These are phyloP conservation scores for Teratosphaeria destructans DNA, from an alignment of 2,329 filamentous ascomycete species.

Conservation along the genomic window DNA sequence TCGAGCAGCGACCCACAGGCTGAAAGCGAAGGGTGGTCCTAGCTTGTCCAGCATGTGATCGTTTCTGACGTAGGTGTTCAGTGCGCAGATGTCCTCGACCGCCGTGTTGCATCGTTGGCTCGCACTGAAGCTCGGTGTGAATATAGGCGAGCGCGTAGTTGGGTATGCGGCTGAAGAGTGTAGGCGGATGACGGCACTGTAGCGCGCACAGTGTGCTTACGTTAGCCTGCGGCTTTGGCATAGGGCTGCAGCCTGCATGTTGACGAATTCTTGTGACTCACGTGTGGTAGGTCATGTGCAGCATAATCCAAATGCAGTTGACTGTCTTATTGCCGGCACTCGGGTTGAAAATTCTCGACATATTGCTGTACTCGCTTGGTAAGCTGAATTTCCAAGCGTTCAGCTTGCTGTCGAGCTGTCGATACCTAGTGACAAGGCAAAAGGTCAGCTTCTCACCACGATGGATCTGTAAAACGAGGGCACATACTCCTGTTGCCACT, in stretches of 20 bases:
- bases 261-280: slow-evolving; percentile 28
- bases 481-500: slow-evolving; percentile 73
- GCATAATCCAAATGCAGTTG: slow-evolving; percentile 80
- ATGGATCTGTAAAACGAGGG: background rate
- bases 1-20: slow-evolving; percentile 81
- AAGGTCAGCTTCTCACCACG: background rate
- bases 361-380: slow-evolving; percentile 74
- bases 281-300: slow-evolving; percentile 84
- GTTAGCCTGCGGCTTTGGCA: slow-evolving; percentile 9
- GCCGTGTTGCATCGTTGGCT: slow-evolving; percentile 73
- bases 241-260: background rate
- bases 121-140: slow-evolving; percentile 78
- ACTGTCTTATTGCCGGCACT: slow-evolving; percentile 52
- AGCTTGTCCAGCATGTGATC: slow-evolving; percentile 68
- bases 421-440: slow-evolving; percentile 22
- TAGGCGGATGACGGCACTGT: slow-evolving; percentile 67
- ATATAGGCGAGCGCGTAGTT: slow-evolving; percentile 77
- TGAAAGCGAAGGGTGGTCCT: slow-evolving; percentile 84
- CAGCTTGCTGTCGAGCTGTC: slow-evolving; percentile 69
- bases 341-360: slow-evolving; percentile 63
- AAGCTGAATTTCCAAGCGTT: slow-evolving; percentile 76
- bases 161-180: slow-evolving; percentile 91
- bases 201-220: slow-evolving; percentile 6
- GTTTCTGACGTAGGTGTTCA: slow-evolving; percentile 67
- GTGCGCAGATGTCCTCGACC: slow-evolving; percentile 68